Evolutionary conservation across 2,329 filamentous ascomycete genomes (phyloP), one percentile per base, ranked within the genome.

Genomic region (Scytalidium lignicola): DNA sequence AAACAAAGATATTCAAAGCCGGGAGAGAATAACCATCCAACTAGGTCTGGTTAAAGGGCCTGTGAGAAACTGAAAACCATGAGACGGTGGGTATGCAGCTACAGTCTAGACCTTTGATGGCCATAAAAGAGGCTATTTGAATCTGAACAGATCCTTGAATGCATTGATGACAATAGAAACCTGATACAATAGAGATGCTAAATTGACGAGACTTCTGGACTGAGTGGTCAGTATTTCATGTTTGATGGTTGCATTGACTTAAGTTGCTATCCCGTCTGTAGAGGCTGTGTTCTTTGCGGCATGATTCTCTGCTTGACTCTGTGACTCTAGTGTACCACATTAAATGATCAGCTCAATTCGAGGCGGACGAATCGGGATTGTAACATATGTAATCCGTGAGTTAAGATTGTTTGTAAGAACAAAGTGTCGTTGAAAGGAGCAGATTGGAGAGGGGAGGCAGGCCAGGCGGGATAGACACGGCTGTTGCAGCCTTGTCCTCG

Each of bases 141-240:
- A 15, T 32, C 45, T 20, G 29, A 40, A 26, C 17, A 37, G 43
- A 47, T 42, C 49, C 21, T 50, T 19, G 40, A 40, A 29, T 32
- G 52, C 53, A 54, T 57, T 52, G 46, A 54, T 28, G 45, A 43
- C 52, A 49, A 26, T 28, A 15, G 26, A 48, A 37, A 37, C 15
- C 32, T 37, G 32, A 37, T 37, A 37, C 32, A 37, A 13, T 37
- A 37, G n/a, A 37, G 32, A 17, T 17, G 32, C 12, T 13, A 37
- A 5, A 5, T 15, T 4, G 8, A 17, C 15, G 12, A 9, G n/a
- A 37, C 12, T 37, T 17, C 15, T 17, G 12, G 15, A 37, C 15
- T 37, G 32, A 15, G n/a, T 37, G 32, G 32, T n/a, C 15, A 15
- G 15, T n/a, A 17, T 37, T 37, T 37, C 12, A 13, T 37, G 32